These are phyloP conservation scores for Aspergillus japonicus DNA, from an alignment of 2,329 filamentous ascomycete species.

Conservation along the genomic window DNA sequence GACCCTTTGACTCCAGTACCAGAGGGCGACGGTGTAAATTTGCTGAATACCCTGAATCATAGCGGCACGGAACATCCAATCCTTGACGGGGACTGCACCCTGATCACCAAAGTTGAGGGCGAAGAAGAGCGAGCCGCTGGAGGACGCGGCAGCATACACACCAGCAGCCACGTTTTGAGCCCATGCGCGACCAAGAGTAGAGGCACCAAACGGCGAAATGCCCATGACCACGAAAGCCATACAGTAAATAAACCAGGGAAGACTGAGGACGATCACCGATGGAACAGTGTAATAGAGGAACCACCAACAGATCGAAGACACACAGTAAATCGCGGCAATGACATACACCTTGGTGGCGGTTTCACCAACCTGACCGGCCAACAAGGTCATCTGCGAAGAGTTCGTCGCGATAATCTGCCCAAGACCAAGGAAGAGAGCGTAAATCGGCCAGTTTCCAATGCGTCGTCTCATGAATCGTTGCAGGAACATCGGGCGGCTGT, in stretches of 20 bases:
- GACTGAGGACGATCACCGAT: constrained; percentile 55
- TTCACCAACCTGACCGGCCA: constrained; percentile 62
- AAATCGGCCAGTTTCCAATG: constrained; percentile 62
- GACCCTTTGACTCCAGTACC: constrained; percentile 63
- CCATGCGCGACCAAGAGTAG: constrained; percentile 46
- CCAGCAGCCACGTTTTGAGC: constrained; percentile 62
- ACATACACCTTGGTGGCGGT: constrained; percentile 59
- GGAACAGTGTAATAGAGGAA: constrained; percentile 57
- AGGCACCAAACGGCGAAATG: constrained; percentile 53
- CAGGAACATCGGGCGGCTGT: constrained; percentile 55
- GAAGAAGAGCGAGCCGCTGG: constrained; percentile 63
- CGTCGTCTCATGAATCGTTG: constrained; percentile 55
- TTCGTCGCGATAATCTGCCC: constrained; percentile 64
- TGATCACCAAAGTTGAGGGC: constrained; percentile 65
- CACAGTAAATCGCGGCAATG: constrained; percentile 59
- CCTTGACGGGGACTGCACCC: constrained; percentile 59
- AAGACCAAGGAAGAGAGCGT: constrained; percentile 60
- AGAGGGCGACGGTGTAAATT: constrained; percentile 61
- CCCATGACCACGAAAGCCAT: constrained; percentile 61
- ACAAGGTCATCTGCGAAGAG: constrained; percentile 66
- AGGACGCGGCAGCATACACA: constrained; percentile 60
- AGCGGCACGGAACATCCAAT: constrained; percentile 66
- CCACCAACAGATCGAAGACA: constrained; percentile 62
- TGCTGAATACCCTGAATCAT: constrained; percentile 66
- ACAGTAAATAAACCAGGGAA: constrained; percentile 63